These are phyloP conservation scores for Cryptosporidium ryanae DNA, from an alignment of 169 alveolate genomes.

Conservation along the genomic window DNA sequence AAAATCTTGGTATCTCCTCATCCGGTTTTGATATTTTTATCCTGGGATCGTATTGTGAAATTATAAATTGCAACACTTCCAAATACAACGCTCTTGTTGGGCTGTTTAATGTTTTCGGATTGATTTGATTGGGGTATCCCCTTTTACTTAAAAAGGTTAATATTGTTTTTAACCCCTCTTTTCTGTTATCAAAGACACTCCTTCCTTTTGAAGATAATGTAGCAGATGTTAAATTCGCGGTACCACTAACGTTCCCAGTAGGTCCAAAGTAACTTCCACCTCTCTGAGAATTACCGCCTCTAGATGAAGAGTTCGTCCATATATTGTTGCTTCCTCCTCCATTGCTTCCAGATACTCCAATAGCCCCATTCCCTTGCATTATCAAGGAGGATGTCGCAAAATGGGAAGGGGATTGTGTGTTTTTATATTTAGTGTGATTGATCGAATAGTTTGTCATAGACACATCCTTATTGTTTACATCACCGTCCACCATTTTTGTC, in stretches of 20 bases:
- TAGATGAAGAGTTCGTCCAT: slow-evolving; percentile 35
- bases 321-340: neutral
- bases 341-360: neutral
- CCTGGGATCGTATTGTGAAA: slow-evolving; percentile 50
- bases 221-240: slow-evolving; percentile 5
- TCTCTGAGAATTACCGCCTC: slow-evolving; percentile 41
- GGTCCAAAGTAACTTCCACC: neutral
- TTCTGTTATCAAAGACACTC: slow-evolving; percentile 38
- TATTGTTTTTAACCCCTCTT: slow-evolving; percentile 67
- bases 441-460: slow-evolving; percentile 19
- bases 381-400: slow-evolving; percentile 63
- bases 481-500: slow-evolving; percentile 20
- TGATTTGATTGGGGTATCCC: slow-evolving; percentile 59
- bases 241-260: neutral
- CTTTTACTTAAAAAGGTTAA: slow-evolving; percentile 71
- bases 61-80: slow-evolving; percentile 63
- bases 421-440: slow-evolving; percentile 1
- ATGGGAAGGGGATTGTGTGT: slow-evolving; percentile 56
- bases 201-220: slow-evolving; percentile 50
- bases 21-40: slow-evolving; percentile 63
- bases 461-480: slow-evolving; percentile 14
- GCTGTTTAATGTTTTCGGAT: slow-evolving; percentile 57
- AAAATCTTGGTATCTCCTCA: slow-evolving; percentile 76
- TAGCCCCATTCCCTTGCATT: neutral
- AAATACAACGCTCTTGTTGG: slow-evolving; percentile 66